Percentiles rank a stretch among this genome's conserved stretches.
These are phyloP conservation scores for Epichloe sp. DNA, from an alignment of 2,329 filamentous ascomycete species.

Conservation along the genomic window DNA sequence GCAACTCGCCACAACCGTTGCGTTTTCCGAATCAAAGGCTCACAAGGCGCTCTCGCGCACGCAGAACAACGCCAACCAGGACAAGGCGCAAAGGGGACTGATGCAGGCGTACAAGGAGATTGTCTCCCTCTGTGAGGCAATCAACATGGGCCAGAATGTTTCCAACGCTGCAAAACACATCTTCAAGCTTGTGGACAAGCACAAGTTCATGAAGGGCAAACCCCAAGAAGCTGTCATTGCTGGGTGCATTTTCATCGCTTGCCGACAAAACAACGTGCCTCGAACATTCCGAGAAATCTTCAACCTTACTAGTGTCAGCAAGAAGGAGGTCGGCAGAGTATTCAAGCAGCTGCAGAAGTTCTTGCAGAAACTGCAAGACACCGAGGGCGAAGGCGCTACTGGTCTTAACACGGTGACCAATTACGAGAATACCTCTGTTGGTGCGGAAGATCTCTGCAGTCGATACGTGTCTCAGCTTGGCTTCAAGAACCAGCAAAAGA, in stretches of 20 bases:
- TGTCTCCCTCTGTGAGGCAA: conserved; percentile 74
- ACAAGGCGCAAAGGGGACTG: conserved; percentile 73
- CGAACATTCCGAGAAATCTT: conserved; percentile 93
- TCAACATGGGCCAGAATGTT: conserved; percentile 67
- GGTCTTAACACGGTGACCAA: conserved; percentile 46
- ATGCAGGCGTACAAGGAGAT: conserved; percentile 85
- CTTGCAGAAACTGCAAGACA: conserved; percentile 59
- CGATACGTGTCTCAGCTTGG: conserved; percentile 81
- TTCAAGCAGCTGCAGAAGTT: conserved; percentile 92
- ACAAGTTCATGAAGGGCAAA: conserved; percentile 90
- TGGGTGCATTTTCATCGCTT: conserved; percentile 94
- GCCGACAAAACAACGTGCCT: conserved; percentile 73
- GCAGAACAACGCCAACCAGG: conserved; percentile 72
- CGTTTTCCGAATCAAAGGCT: conserved; percentile 61
- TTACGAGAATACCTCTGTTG: conserved; percentile 67
- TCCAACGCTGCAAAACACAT: conserved; percentile 87
- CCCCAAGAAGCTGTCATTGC: conserved; percentile 87
- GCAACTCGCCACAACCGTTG: conserved; percentile 79
- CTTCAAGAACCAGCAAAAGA: conserved; percentile 55
- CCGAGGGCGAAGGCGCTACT: conserved; percentile 31
- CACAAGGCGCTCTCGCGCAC: conserved; percentile 67
- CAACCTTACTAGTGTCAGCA: conserved; percentile 81
- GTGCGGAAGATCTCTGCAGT: conserved; percentile 70
- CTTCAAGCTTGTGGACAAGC: conserved; percentile 88
- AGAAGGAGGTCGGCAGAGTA: conserved; percentile 93